Percentiles rank a stretch among this genome's conserved stretches.
Evolutionary conservation across 2,329 filamentous ascomycete genomes (phyloP).

Genomic region (Cordyceps tenuipes): DNA sequence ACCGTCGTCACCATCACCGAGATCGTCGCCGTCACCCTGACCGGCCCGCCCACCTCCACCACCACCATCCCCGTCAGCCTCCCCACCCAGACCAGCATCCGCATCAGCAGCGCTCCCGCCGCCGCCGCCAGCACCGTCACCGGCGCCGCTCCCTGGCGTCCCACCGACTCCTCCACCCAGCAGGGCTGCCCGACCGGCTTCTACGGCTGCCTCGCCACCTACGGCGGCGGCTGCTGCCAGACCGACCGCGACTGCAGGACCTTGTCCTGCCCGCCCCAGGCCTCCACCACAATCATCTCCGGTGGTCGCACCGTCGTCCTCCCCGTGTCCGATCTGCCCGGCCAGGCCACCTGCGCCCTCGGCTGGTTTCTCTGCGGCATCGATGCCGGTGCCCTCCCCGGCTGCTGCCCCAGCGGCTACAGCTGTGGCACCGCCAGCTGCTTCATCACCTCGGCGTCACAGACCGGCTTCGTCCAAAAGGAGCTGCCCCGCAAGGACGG

Average conservation of each 20-base stretch:
- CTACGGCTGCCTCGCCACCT: slow-evolving; percentile 80
- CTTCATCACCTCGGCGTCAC: slow-evolving; percentile 43
- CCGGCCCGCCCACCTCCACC: slow-evolving; percentile 29
- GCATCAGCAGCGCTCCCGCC: slow-evolving; percentile 16
- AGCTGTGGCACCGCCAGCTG: slow-evolving; percentile 66
- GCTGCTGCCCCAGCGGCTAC: slow-evolving; percentile 78
- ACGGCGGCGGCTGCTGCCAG: slow-evolving; percentile 78
- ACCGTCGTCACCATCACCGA: slow-evolving; percentile 28
- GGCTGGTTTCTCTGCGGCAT: slow-evolving; percentile 70
- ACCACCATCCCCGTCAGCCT: slow-evolving; percentile 24
- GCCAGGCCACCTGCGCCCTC: slow-evolving; percentile 51
- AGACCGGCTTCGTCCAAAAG: slow-evolving; percentile 51
- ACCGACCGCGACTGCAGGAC: slow-evolving; percentile 78
- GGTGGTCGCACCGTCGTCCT: slow-evolving; percentile 65
- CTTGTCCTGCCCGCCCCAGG: slow-evolving; percentile 61
- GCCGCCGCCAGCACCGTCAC: slow-evolving; percentile 22
- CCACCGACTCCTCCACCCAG: slow-evolving; percentile 28
- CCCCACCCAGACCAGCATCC: slow-evolving; percentile 19
- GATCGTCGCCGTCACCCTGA: slow-evolving; percentile 27
- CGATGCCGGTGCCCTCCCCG: slow-evolving; percentile 53
- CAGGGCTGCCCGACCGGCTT: slow-evolving; percentile 73
- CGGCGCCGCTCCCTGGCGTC: slow-evolving; percentile 39
- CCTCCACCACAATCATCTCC: slow-evolving; percentile 55
- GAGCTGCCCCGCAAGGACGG: slow-evolving; percentile 17
- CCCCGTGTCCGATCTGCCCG: slow-evolving; percentile 41